Evolutionary conservation across 805 yeast genomes (phyloP).

Genomic region (Metschnikowia baotianmanensis): DNA sequence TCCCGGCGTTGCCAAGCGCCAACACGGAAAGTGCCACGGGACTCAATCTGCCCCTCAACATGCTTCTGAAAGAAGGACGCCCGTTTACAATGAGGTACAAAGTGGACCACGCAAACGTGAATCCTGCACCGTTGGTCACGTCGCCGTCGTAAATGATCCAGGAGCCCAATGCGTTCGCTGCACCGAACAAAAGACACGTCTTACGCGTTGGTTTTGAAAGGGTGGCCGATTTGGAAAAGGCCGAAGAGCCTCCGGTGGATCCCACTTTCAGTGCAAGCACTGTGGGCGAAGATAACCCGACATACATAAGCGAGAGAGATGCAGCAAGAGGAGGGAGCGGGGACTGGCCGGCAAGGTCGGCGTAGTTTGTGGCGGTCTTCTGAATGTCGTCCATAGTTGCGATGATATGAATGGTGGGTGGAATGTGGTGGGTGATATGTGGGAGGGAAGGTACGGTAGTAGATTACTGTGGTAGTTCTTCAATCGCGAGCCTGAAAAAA

Average conservation of each 20-base stretch:
- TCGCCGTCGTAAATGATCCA: slow-evolving; percentile 79
- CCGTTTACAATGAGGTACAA: slow-evolving; percentile 74
- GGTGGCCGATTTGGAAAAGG: slow-evolving; percentile 21
- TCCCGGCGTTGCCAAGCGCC: slow-evolving; percentile 59
- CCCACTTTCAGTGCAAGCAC: slow-evolving; percentile 15
- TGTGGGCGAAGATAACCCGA: slow-evolving; percentile 15
- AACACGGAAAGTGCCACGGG: slow-evolving; percentile 58
- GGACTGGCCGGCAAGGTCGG: slow-evolving; percentile 17
- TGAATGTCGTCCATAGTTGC: slow-evolving; percentile 11
- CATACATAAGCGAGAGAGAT: slow-evolving; percentile 15
- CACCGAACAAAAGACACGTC: slow-evolving; percentile 56
- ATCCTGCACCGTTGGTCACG: slow-evolving; percentile 74
- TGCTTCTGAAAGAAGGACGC: slow-evolving; percentile 48
- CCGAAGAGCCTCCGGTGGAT: slow-evolving; percentile 22
- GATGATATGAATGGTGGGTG: background rate
- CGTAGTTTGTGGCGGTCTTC: slow-evolving; percentile 12
- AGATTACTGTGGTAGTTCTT: too few species aligned
- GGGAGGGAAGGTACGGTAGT: background rate
- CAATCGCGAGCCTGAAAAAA: too few species aligned
- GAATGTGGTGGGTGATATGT: background rate
- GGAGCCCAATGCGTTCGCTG: slow-evolving; percentile 63
- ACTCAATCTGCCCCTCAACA: slow-evolving; percentile 57
- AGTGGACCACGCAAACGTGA: slow-evolving; percentile 76
- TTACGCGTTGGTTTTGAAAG: slow-evolving; percentile 33
- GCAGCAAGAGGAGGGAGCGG: slow-evolving; percentile 19